Evolutionary conservation across 495 filamentous ascomycete species (phyloP).

Genomic region (Talaromyces trachyspermus): DNA sequence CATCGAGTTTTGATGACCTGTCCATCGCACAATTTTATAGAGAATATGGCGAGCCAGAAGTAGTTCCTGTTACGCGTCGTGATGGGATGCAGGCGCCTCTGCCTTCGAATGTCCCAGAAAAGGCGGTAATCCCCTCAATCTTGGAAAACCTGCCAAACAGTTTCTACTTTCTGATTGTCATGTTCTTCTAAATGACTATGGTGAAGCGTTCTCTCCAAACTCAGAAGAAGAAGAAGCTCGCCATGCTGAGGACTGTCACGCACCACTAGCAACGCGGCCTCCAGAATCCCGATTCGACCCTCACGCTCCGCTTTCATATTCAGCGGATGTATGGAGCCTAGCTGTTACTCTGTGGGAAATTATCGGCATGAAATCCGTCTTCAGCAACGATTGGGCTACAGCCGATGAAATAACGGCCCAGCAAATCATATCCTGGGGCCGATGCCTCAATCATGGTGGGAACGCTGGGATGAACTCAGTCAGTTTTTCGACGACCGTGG

Average conservation of each 20-base stretch:
- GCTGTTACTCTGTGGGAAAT: constrained; percentile 32
- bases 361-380: constrained; percentile 26
- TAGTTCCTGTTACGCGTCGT: constrained; percentile 5
- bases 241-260: constrained; percentile 8
- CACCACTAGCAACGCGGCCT: constrained; percentile 12
- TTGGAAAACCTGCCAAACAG: constrained; percentile 5
- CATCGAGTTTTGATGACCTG: constrained; percentile 20
- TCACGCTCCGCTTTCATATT: constrained; percentile 17
- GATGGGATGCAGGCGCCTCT: constrained; percentile 9
- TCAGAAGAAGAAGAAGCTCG: constrained; percentile 7
- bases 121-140: constrained; percentile 8
- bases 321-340: constrained; percentile 31
- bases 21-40: constrained; percentile 16
- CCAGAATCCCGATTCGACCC: constrained; percentile 28
- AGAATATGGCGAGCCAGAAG: constrained; percentile 16
- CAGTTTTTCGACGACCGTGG: constrained; percentile 21
- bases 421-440: constrained; percentile 23
- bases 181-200: constrained; percentile 9
- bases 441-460: constrained; percentile 26
- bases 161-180: constrained; percentile 3
- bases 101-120: constrained; percentile 9
- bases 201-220: constrained; percentile 6
- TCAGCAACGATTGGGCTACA: constrained; percentile 19
- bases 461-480: constrained; percentile 18
- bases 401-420: constrained; percentile 21